phyloP scores from a whole-genome alignment of 2,329 filamentous ascomycete species.

The Alternaria alternata region DNA sequence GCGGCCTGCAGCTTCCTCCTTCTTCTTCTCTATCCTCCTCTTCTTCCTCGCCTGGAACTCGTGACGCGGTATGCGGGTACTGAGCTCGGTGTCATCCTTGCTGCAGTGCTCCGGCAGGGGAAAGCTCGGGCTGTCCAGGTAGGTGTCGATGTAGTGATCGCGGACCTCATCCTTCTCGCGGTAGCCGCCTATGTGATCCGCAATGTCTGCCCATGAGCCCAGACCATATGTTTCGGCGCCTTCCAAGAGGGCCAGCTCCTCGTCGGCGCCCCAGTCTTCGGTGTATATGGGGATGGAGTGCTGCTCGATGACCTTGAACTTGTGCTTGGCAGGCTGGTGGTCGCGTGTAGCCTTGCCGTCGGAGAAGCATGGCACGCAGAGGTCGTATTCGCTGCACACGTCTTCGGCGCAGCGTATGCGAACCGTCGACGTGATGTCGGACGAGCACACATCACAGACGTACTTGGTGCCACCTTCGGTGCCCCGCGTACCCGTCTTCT shows the following conservation, averaged over 20 bases:
- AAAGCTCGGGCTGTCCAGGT: conserved; percentile 82
- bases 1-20: conserved; percentile 84
- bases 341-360: conserved; percentile 80
- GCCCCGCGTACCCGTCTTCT: conserved; percentile 87
- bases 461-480: conserved; percentile 84
- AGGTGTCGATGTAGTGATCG: conserved; percentile 90
- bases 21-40: conserved; percentile 87
- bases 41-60: conserved; percentile 95
- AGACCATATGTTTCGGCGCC: conserved; percentile 95
- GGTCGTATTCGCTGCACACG: conserved; percentile 90
- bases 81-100: conserved; percentile 79
- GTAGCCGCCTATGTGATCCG: conserved; percentile 96
- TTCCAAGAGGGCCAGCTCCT: conserved; percentile 91
- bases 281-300: conserved; percentile 98
- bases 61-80: conserved; percentile 83
- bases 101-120: conserved; percentile 87
- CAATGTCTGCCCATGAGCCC: conserved; percentile 97
- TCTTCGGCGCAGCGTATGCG: conserved; percentile 85
- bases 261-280: conserved; percentile 94
- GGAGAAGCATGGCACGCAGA: conserved; percentile 94
- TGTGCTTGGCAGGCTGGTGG: conserved; percentile 85
- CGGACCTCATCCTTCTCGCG: conserved; percentile 94
- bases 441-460: conserved; percentile 95
- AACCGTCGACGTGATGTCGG: conserved; percentile 96
- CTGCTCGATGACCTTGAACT: conserved; percentile 94